Evolutionary conservation across 2,329 filamentous ascomycete species (phyloP).

Genomic region (Claviceps humidiphila): DNA sequence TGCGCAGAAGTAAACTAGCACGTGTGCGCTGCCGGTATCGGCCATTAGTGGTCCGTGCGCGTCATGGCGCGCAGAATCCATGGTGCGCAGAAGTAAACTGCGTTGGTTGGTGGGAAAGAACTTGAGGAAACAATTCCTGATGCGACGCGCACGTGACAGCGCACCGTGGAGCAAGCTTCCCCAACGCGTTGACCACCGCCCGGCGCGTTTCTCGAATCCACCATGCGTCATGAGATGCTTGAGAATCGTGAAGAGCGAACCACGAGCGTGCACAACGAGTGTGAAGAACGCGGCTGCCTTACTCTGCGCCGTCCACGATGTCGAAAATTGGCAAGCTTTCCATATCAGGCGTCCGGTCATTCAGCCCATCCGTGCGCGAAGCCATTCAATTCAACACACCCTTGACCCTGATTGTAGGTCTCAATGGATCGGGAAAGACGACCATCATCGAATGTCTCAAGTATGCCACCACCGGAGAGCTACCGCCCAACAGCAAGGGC

Average conservation of each 20-base stretch:
- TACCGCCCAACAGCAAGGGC: slow-evolving; percentile 80
- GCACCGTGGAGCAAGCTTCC: background rate
- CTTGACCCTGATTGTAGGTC: slow-evolving; percentile 88
- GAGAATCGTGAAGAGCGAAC: background rate
- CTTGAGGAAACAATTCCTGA: background rate
- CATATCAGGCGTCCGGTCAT: slow-evolving; percentile 74
- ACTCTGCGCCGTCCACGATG: slow-evolving; percentile 27
- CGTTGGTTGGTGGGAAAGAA: too few species aligned
- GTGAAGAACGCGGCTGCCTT: too few species aligned
- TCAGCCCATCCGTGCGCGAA: slow-evolving; percentile 61
- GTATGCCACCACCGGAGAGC: slow-evolving; percentile 88
- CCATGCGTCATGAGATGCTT: background rate
- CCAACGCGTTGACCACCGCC: slow-evolving; percentile 1
- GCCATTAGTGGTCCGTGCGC: too few species aligned
- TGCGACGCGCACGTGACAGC: slow-evolving; percentile 3
- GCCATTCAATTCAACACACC: slow-evolving; percentile 81
- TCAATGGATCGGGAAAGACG: slow-evolving; percentile 96
- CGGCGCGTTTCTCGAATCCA: slow-evolving; percentile 1
- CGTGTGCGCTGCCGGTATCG: too few species aligned
- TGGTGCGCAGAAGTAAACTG: too few species aligned
- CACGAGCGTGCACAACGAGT: background rate
- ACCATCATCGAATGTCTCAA: slow-evolving; percentile 98
- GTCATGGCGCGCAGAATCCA: too few species aligned
- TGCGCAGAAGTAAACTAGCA: too few species aligned
- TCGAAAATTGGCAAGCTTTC: slow-evolving; percentile 83